Conservation (phyloP, 345 rosid genomes). For the Turritis glabra region DNA sequence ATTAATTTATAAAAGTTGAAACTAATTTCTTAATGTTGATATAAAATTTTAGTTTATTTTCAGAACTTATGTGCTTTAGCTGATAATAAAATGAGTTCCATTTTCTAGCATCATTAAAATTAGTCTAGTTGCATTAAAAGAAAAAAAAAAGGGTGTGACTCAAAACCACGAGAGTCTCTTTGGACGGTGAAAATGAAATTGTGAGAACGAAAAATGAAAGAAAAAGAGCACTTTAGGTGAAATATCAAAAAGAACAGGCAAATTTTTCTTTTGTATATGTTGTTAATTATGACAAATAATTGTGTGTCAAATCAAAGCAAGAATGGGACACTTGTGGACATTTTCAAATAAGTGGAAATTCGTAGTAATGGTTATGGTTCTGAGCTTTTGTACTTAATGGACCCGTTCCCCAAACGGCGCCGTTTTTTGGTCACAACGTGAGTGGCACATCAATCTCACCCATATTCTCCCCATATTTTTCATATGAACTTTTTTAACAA, state of each 20-base stretch:
- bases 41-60: background rate
- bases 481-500: no score
- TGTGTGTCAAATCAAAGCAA: slow-evolving; percentile 21
- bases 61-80: background rate
- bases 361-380: background rate
- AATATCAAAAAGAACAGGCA: no score
- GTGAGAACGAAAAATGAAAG: background rate
- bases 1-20: no score
- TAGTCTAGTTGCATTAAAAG: no score
- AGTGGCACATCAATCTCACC: background rate
- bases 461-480: background rate
- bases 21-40: background rate
- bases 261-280: background rate
- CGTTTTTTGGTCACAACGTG: slow-evolving; percentile 15
- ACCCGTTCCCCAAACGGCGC: slow-evolving; percentile 21
- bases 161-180: background rate
- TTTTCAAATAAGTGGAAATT: background rate
- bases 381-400: background rate
- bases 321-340: background rate
- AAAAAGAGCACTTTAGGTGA: background rate
- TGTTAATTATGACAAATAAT: background rate
- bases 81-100: background rate
- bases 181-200: slow-evolving; percentile 34
- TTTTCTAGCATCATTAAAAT: background rate
- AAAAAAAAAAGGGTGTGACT: background rate